Conservation (phyloP, 108 stramenopile species). For the Mayamaea pseudoterrestris region DNA sequence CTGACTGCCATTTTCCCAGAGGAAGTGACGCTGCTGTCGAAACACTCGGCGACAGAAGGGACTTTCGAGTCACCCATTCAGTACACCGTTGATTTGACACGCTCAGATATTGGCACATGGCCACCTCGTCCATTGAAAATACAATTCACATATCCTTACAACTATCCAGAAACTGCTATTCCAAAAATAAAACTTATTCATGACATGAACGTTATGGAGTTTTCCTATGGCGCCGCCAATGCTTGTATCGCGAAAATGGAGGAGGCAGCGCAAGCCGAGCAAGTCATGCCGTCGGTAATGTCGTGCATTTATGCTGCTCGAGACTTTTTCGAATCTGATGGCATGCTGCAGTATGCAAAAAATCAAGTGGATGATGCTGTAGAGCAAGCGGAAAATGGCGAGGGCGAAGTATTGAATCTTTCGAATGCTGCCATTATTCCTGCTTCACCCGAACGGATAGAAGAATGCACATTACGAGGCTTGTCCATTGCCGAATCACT, state of each 20-base stretch:
- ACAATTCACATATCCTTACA: constrained; percentile 37
- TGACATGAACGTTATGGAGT: constrained; percentile 59
- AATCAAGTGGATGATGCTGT: background rate
- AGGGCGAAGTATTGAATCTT: background rate
- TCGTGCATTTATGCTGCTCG: constrained; percentile 46
- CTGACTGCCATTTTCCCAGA: constrained; percentile 58
- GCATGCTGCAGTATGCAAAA: background rate
- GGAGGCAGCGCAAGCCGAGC: constrained; percentile 29
- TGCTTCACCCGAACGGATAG: constrained; percentile 28
- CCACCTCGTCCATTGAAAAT: constrained; percentile 43
- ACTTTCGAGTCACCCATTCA: constrained; percentile 33
- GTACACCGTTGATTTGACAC: constrained; percentile 37
- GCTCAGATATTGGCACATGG: constrained; percentile 37
- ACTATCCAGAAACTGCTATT: constrained; percentile 39
- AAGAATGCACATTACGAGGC: constrained; percentile 40
- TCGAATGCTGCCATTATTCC: constrained; percentile 3
- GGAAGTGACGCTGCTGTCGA: constrained; percentile 43
- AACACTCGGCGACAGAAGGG: constrained; percentile 4
- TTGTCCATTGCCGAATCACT: constrained; percentile 35
- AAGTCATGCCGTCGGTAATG: constrained; percentile 58
- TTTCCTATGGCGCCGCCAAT: constrained; percentile 21
- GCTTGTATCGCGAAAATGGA: constrained; percentile 19
- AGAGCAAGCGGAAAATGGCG: background rate
- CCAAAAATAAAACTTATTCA: constrained; percentile 39
- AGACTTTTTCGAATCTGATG: constrained; percentile 44